Percentiles rank a stretch among this genome's conserved stretches.
phyloP scores from a whole-genome alignment of 1,284 basidiomycete genomes.

The Xerocomus nothofagi region DNA sequence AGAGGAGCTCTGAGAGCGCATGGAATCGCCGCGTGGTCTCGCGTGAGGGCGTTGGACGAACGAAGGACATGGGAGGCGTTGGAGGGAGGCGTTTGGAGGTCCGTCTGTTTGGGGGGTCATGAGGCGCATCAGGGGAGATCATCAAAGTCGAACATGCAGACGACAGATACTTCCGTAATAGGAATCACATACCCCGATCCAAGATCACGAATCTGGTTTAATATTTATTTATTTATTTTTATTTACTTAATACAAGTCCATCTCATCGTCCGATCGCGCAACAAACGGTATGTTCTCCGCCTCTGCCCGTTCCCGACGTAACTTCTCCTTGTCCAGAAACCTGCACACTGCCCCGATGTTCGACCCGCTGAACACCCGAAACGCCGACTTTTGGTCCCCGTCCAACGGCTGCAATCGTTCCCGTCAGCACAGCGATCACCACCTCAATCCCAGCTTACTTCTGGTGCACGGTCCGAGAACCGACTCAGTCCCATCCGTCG shows the following conservation, averaged over 20 bases:
- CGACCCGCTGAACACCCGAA: conserved; percentile 80
- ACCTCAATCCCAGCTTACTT: conserved; percentile 43
- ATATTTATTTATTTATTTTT: background rate
- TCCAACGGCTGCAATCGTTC: conserved; percentile 43
- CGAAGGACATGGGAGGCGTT: conserved; percentile 10
- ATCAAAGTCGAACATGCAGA: conserved; percentile 6
- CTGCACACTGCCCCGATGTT: conserved; percentile 65
- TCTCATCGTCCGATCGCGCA: conserved; percentile 58
- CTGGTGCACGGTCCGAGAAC: conserved; percentile 78
- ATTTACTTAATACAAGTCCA: conserved; percentile 49
- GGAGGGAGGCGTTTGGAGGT: conserved; percentile 22
- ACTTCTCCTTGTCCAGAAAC: conserved; percentile 66
- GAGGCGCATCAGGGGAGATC: conserved; percentile 39
- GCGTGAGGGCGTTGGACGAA: conserved; percentile 9
- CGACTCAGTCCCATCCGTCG: conserved; percentile 69
- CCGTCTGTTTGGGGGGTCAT: conserved; percentile 32
- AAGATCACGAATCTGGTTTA: no score
- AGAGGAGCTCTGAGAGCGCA: conserved; percentile 76
- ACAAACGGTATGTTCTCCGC: conserved; percentile 55
- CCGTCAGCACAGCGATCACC: conserved; percentile 21
- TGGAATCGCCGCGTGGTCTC: conserved; percentile 58
- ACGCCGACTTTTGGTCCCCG: conserved; percentile 67
- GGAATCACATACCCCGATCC: no score
- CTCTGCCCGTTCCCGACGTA: conserved; percentile 56
- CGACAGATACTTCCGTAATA: conserved; percentile 12